These are phyloP conservation scores for Serpula lacrymans DNA, from an alignment of 768 basidiomycete genomes.

Conservation along the genomic window DNA sequence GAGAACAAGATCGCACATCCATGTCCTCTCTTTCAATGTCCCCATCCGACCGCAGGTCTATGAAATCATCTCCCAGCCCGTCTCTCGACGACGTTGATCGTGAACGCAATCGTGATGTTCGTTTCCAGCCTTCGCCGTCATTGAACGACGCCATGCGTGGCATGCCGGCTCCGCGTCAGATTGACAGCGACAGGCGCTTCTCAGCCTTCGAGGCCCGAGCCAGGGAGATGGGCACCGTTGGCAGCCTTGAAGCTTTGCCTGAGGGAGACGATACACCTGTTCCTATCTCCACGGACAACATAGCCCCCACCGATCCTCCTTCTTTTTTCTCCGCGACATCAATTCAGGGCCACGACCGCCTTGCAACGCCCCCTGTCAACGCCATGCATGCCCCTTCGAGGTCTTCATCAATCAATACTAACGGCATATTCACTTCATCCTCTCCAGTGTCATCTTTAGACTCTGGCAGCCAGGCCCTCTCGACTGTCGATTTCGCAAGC, in stretches of 20 bases:
- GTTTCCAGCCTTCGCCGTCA: conserved; percentile 34
- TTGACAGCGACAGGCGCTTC: conserved; percentile 44
- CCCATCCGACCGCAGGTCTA: conserved; percentile 62
- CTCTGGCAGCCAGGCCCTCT: conserved; percentile 63
- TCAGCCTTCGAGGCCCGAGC: conserved; percentile 34
- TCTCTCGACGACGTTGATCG: conserved; percentile 32
- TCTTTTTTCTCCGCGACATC: conserved; percentile 39
- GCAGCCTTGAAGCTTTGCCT: conserved; percentile 48
- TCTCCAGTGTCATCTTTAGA: conserved; percentile 80
- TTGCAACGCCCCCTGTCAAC: conserved; percentile 46
- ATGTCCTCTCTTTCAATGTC: conserved; percentile 57
- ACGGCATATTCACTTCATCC: conserved; percentile 51
- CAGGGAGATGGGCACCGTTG: conserved; percentile 49
- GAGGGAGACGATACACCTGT: conserved; percentile 54
- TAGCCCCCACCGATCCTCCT: conserved; percentile 22
- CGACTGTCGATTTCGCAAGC: conserved; percentile 43
- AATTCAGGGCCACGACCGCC: conserved; percentile 35
- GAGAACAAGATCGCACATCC: conserved; percentile 43
- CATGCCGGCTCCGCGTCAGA: conserved; percentile 46
- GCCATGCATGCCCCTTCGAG: conserved; percentile 29
- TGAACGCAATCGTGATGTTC: conserved; percentile 20
- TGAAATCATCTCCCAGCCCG: conserved; percentile 70
- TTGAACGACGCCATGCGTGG: conserved; percentile 36
- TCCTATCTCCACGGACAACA: conserved; percentile 24
- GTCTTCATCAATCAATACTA: conserved; percentile 41